These are phyloP conservation scores for Actinomortierella ambigua DNA, from an alignment of 371 early-diverging fungal species.

Conservation along the genomic window DNA sequence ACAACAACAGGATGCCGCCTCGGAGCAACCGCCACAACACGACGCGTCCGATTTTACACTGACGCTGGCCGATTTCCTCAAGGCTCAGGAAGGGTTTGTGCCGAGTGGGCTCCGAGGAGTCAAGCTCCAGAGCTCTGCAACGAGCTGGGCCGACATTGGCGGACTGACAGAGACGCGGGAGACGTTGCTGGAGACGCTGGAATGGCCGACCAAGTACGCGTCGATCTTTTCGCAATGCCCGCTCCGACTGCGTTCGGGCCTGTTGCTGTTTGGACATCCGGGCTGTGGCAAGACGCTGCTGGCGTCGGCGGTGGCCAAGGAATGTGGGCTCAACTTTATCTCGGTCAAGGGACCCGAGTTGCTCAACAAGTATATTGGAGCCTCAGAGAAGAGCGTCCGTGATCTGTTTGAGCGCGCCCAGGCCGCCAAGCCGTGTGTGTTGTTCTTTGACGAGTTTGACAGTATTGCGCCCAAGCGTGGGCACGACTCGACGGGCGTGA, in stretches of 20 bases:
- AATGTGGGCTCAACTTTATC: slow-evolving; percentile 93
- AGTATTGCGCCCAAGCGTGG: slow-evolving; percentile 91
- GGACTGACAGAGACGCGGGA: slow-evolving; percentile 84
- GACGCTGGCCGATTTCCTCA: slow-evolving; percentile 68
- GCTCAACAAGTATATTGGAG: slow-evolving; percentile 97
- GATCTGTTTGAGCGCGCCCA: slow-evolving; percentile 94
- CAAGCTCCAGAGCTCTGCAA: slow-evolving; percentile 76
- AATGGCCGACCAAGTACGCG: slow-evolving; percentile 95
- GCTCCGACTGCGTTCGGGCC: slow-evolving; percentile 87
- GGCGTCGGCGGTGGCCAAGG: slow-evolving; percentile 92
- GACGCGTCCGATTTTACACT: slow-evolving; percentile 45
- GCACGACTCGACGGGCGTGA: slow-evolving; percentile 91
- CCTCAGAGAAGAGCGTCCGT: slow-evolving; percentile 85
- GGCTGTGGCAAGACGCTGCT: slow-evolving; percentile 95
- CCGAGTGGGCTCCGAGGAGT: slow-evolving; percentile 86
- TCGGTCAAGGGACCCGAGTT: slow-evolving; percentile 97
- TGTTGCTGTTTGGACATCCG: slow-evolving; percentile 94
- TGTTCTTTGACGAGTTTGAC: slow-evolving; percentile 99
- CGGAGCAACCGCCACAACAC: neutral
- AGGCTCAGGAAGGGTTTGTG: slow-evolving; percentile 79
- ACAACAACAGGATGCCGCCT: neutral
- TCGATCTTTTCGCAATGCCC: slow-evolving; percentile 87
- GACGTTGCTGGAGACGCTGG: slow-evolving; percentile 87
- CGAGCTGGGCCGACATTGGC: slow-evolving; percentile 91
- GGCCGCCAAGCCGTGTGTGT: slow-evolving; percentile 86